Percentiles rank a stretch among this genome's conserved stretches.
Conservation (phyloP, 371 early-diverging fungal species). For the Thermomucor indicae-seudaticae region DNA sequence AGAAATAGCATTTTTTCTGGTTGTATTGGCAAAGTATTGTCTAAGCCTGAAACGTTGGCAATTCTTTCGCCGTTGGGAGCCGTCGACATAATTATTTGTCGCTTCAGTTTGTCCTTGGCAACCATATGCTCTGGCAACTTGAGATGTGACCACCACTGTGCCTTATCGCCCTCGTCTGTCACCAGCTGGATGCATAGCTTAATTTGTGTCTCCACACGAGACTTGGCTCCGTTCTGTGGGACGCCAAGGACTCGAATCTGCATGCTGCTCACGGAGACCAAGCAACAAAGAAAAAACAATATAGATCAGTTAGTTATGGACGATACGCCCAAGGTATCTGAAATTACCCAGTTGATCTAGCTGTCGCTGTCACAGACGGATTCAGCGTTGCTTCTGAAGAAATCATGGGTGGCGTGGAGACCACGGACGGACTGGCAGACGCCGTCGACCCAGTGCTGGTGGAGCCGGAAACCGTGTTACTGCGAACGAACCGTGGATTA, state of each 20-base stretch:
- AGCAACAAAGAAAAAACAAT: too few species aligned
- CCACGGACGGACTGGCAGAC: too few species aligned
- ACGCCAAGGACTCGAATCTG: conserved; percentile 71
- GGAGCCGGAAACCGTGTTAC: too few species aligned
- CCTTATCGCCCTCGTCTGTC: conserved; percentile 74
- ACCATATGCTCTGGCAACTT: conserved; percentile 82
- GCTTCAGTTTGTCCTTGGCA: conserved; percentile 66
- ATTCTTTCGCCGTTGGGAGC: conserved; percentile 16
- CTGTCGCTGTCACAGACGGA: too few species aligned
- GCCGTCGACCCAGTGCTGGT: too few species aligned
- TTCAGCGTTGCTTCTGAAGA: too few species aligned
- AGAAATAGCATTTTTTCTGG: conserved; percentile 58
- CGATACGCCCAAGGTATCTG: too few species aligned
- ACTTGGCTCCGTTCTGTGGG: conserved; percentile 79
- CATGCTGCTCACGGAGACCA: too few species aligned
- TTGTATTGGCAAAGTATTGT: conserved; percentile 19
- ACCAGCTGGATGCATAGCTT: conserved; percentile 85
- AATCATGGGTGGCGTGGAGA: too few species aligned
- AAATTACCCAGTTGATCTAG: too few species aligned
- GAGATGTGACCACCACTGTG: conserved; percentile 80
- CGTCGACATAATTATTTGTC: conserved; percentile 12
- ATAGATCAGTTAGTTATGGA: too few species aligned
- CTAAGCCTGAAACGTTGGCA: conserved; percentile 14
- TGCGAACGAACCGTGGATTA: too few species aligned
- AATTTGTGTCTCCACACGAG: conserved; percentile 92